phyloP scores from a whole-genome alignment of 257 asterid species.

The Capsicum pubescens region DNA sequence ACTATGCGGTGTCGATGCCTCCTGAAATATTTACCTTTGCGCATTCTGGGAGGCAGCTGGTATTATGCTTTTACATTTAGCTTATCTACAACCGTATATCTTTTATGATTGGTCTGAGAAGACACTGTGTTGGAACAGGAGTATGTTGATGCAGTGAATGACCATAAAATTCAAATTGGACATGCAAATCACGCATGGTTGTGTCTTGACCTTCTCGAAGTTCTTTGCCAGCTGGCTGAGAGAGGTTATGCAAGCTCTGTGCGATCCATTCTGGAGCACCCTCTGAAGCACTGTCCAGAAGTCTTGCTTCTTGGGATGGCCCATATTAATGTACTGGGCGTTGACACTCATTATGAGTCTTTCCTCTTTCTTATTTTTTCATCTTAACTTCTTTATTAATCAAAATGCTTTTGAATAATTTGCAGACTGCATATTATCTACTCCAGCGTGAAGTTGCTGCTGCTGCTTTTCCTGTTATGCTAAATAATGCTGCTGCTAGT shows the following conservation, averaged over 20 bases:
- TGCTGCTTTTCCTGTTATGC: constrained; percentile 60
- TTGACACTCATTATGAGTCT: constrained; percentile 24
- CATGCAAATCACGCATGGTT: constrained; percentile 76
- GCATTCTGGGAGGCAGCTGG: constrained; percentile 83
- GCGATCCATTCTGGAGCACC: constrained; percentile 72
- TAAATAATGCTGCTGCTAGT: constrained; percentile 54
- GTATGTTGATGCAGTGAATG: constrained; percentile 58
- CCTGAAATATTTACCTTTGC: constrained; percentile 91
- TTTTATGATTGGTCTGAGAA: constrained; percentile 22
- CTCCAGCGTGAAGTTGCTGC: constrained; percentile 79
- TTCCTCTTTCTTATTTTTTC: constrained; percentile 18
- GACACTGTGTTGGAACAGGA: constrained; percentile 51
- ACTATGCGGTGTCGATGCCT: constrained; percentile 73
- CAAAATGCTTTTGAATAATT: constrained; percentile 33
- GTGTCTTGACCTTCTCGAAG: constrained; percentile 81
- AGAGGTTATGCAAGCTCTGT: constrained; percentile 91
- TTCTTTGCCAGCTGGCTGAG: constrained; percentile 84
- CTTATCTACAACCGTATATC: not conserved
- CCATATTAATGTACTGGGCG: constrained; percentile 65
- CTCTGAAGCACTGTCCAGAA: constrained; percentile 85
- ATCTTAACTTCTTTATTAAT: not conserved
- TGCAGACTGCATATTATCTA: constrained; percentile 93
- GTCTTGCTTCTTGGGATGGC: constrained; percentile 91
- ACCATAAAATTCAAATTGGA: constrained; percentile 60
- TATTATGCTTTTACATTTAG: constrained; percentile 37